Conservation (phyloP, 352 stramenopile species). For the Discostella stelligera region DNA sequence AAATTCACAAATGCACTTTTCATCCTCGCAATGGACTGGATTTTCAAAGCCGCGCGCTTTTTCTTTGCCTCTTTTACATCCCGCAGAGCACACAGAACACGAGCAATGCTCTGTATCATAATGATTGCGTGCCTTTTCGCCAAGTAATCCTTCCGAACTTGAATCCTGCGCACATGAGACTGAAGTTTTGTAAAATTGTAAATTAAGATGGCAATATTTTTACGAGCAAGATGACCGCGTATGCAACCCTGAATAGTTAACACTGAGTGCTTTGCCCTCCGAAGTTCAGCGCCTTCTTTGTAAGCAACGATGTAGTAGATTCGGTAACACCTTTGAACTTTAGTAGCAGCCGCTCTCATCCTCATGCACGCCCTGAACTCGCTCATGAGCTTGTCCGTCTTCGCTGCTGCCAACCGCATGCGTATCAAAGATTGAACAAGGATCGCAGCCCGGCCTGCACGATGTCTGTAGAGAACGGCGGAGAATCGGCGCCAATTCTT, state of each 20-base stretch:
- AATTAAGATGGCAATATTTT: conserved; percentile 24
- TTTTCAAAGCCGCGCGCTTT: conserved; percentile 32
- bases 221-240: conserved; percentile 39
- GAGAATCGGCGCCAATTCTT: conserved; percentile 69
- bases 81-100: conserved; percentile 19
- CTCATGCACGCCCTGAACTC: conserved; percentile 42
- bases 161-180: conserved; percentile 28
- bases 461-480: conserved; percentile 45
- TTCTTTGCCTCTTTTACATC: conserved; percentile 27
- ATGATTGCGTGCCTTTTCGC: conserved; percentile 27
- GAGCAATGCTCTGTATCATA: conserved; percentile 42
- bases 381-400: conserved; percentile 43
- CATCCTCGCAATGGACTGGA: conserved; percentile 52
- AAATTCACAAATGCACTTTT: conserved; percentile 33
- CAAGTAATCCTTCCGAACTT: conserved; percentile 32
- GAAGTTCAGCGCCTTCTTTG: conserved; percentile 45
- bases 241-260: conserved; percentile 44
- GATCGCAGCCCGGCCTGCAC: conserved; percentile 39
- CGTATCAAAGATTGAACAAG: conserved; percentile 70
- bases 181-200: conserved; percentile 41
- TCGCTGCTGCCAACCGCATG: conserved; percentile 42
- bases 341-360: conserved; percentile 43
- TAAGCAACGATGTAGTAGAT: conserved; percentile 36
- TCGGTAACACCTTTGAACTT: conserved; percentile 49
- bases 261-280: conserved; percentile 33